Conservation (phyloP, 805 yeast genomes). For the Nakazawaea wickerhamii region DNA sequence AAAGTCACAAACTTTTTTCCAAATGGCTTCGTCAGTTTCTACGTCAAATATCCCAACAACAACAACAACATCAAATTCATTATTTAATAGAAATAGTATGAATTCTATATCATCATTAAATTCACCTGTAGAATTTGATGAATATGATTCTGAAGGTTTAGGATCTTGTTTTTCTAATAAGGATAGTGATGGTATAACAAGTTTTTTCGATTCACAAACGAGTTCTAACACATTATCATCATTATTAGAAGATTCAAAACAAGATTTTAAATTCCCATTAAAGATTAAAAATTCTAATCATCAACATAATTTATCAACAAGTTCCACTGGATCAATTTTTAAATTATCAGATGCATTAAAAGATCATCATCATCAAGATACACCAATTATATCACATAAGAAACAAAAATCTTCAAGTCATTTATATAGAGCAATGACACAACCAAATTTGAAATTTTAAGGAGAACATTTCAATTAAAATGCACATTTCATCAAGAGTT, state of each 20-base stretch:
- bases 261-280: conserved; percentile 9
- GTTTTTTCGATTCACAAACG: conserved; percentile 5
- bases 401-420: conserved; percentile 13
- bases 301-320: background rate
- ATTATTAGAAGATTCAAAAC: conserved; percentile 4
- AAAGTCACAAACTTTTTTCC: conserved; percentile 10
- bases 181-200: conserved; percentile 7
- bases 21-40: background rate
- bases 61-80: background rate
- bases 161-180: background rate
- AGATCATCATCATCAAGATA: conserved; percentile 26
- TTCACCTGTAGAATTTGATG: conserved; percentile 1
- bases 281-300: background rate
- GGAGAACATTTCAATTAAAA: background rate
- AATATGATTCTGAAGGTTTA: conserved; percentile 5
- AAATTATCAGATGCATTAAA: conserved; percentile 18
- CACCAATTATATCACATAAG: conserved; percentile 22
- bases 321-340: background rate
- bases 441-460: conserved; percentile 7
- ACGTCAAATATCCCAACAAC: background rate
- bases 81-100: background rate
- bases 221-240: conserved; percentile 8
- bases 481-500: background rate
- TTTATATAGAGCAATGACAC: conserved; percentile 7
- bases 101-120: conserved; percentile 3